Base-by-base conservation (phyloP, 2,329 filamentous ascomycete species). In the Sporothrix pallida region DNA sequence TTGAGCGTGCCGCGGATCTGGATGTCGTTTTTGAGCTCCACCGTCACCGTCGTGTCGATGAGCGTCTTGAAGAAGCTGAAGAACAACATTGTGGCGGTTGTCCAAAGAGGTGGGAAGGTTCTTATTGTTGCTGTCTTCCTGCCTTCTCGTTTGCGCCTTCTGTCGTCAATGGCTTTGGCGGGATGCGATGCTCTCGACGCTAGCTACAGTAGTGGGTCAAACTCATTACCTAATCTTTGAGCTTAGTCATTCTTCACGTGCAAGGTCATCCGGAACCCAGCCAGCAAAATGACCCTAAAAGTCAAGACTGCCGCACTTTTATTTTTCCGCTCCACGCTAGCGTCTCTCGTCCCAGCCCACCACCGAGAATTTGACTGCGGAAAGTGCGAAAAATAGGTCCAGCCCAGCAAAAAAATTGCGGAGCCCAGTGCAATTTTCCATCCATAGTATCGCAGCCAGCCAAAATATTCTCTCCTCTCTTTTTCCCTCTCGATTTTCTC, bases 1-100 rank as follows among this genome's bases (percentile, higher is more conserved):
- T 98, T 99, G 78, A 99, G 88, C 50, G 92, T 97, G 77, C 96
- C 96, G 79, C 93, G 93, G 82, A 99, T 97, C 81, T 95, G 94
- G 79, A 99, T 97, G 84, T 99, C 96, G 83, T 99, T 99, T 86
- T 99, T 99, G 82, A 99, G 93, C 86, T 99, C 96, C 81, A 99
- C 94, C 65, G 95, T 98, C 80, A 99, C 95, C 86, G 97, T 91
- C 78, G 96, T 92, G 86, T 98, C 96, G 82, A 98, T 97, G 80
- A 98, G 92, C 72, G 95, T 98, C 84, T 98, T 98, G 90, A 98
- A 98, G 87, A 98, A 98, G 86, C 79, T 80, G 65, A 72, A 72
- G 58, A 72, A 72, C 71, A 72, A 58, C 71, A 72, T 72, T 9
- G 37, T 46, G 71, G 71, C 31, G 31, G 31, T 5, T 7, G 31